Evolutionary conservation across 768 basidiomycete genomes (phyloP), one percentile per base, ranked within the genome.

Genomic region (Agrocybe pediades): DNA sequence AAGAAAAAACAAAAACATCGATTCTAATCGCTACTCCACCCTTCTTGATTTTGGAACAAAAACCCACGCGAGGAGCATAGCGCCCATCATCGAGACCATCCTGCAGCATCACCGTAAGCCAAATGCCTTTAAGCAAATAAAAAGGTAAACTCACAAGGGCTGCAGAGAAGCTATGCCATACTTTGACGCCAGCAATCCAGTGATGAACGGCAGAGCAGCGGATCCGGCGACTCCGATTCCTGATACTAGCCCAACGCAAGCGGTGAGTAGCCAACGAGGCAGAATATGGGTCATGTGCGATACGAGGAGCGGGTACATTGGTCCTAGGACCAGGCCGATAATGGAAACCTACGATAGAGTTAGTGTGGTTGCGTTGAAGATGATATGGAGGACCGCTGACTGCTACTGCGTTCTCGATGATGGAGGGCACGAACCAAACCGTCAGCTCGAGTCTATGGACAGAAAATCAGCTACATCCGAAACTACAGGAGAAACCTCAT

Each of bases 251-350:
- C 85, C 85, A 21, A 87, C 80, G 8, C 79, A 75, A 17, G 78
- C 82, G 39, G 76, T 79, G 41, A 90, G 76, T 8, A 95, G 72
- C 78, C 85, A 85, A 9, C 75, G 75, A 2, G 92, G 92, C 6
- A 94, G 68, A 48, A 92, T 75, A 2, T 82, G 77, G 2, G 83
- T 78, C 13, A 85, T 74, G 41, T 88, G 80, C 60, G 85, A 87
- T 76, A 92, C 83, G 6, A 82, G 74, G 27, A 88, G 76, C 2
- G 87, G 87, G 63, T 84, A 90, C 71, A 90, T 81, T 3, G 88
- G 88, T 0, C 88, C 90, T 26, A 92, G 71, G n/a, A 90, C 67
- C 9, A 90, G 55, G 11, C 89, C 90, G 11, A 88, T 69, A 33
- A 89, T 52, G 1, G 86, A 77, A 24, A 90, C 54, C 64, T 65